Conservation (phyloP, 1,284 basidiomycete genomes). For the Cerioporus squamosus region DNA sequence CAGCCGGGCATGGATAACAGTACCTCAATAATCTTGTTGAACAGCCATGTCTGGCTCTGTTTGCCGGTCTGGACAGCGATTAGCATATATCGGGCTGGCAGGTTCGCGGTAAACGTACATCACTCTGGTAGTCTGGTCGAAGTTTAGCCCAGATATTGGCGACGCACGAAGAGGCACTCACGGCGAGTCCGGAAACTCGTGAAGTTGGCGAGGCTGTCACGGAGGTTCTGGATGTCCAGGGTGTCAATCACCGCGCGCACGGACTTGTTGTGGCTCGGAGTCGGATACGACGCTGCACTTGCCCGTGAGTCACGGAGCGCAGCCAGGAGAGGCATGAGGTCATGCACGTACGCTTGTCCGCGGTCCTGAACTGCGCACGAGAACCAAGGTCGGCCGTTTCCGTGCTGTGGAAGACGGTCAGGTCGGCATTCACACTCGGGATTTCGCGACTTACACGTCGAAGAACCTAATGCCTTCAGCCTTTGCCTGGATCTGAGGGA, state of each 20-base stretch:
- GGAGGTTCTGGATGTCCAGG: constrained; percentile 69
- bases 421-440: constrained; percentile 2
- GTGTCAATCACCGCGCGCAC: constrained; percentile 67
- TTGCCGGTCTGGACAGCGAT: constrained; percentile 64
- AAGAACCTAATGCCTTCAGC: constrained; percentile 80
- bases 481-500: constrained; percentile 76
- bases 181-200: constrained; percentile 75
- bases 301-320: constrained; percentile 3
- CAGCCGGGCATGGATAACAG: constrained; percentile 4
- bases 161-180: constrained; percentile 40
- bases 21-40: constrained; percentile 73
- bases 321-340: neutral
- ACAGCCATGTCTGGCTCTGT: constrained; percentile 85
- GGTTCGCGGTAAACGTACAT: constrained; percentile 47
- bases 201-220: constrained; percentile 74
- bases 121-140: constrained; percentile 75
- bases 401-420: constrained; percentile 53
- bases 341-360: constrained; percentile 40
- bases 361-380: constrained; percentile 43
- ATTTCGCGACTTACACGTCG: constrained; percentile 69
- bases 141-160: constrained; percentile 7
- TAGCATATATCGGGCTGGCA: constrained; percentile 10
- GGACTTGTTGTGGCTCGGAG: constrained; percentile 59
- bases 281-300: constrained; percentile 54
- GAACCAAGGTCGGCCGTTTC: constrained; percentile 68